These are phyloP conservation scores for Camellia sinensis DNA, from an alignment of 148 eudicot species.

Conservation along the genomic window DNA sequence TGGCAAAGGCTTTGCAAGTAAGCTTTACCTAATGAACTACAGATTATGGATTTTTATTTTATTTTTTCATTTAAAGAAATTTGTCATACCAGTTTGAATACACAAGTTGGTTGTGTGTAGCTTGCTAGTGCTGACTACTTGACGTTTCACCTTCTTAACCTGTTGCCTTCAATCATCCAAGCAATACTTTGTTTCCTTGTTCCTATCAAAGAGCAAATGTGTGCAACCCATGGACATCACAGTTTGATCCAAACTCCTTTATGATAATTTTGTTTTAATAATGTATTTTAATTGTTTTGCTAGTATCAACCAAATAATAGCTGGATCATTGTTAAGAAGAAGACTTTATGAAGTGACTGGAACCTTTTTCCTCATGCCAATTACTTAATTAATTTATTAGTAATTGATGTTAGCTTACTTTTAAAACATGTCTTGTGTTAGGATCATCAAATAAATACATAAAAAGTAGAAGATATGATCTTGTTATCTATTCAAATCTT, in stretches of 20 bases:
- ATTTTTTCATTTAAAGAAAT: not conserved
- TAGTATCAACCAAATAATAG: not conserved
- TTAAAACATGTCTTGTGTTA: not conserved
- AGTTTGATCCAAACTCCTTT: not conserved
- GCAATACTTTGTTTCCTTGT: no score
- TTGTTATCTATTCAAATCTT: not conserved
- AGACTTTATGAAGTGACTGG: no score
- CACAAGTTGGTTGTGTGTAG: not conserved
- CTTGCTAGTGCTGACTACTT: not conserved
- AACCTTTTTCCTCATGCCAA: not conserved
- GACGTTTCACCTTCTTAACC: not conserved
- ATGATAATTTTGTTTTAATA: not conserved
- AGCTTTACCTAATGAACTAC: not conserved
- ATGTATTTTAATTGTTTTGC: not conserved
- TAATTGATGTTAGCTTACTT: not conserved
- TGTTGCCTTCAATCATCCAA: no score
- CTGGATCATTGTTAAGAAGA: not conserved
- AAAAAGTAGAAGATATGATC: not conserved
- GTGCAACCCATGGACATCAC: not conserved
- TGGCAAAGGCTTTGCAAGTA: constrained; percentile 69
- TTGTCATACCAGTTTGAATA: not conserved
- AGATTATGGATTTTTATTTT: not conserved
- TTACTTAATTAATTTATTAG: not conserved
- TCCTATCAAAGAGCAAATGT: not conserved
- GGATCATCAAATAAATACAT: no score